Conservation (phyloP, 768 basidiomycete species). For the Obba rivulosa region DNA sequence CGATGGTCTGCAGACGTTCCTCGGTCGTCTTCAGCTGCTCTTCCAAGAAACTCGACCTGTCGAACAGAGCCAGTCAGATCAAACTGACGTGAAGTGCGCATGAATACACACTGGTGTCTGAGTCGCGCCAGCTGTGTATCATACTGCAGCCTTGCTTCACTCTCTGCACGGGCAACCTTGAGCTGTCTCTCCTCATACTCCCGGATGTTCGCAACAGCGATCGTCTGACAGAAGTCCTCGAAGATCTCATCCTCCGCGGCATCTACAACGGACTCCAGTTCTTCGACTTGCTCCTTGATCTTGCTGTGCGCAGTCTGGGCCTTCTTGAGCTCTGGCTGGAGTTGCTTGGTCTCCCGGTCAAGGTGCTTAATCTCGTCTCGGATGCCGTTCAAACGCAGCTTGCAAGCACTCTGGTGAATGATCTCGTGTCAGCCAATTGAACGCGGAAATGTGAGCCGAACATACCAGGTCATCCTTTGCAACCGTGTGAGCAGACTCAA, state of each 20-base stretch:
- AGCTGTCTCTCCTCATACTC: slow-evolving; percentile 93
- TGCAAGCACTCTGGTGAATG: slow-evolving; percentile 63
- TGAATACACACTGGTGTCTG: slow-evolving; percentile 62
- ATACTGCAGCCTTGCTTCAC: slow-evolving; percentile 74
- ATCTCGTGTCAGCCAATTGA: not conserved
- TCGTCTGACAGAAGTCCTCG: slow-evolving; percentile 68
- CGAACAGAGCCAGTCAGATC: not conserved
- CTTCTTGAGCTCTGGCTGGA: slow-evolving; percentile 69
- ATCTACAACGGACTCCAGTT: slow-evolving; percentile 55
- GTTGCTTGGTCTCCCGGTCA: slow-evolving; percentile 61
- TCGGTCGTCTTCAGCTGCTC: slow-evolving; percentile 64
- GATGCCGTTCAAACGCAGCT: slow-evolving; percentile 68
- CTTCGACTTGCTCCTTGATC: slow-evolving; percentile 50
- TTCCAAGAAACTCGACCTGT: slow-evolving; percentile 77
- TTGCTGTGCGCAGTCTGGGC: slow-evolving; percentile 45
- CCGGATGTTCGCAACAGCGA: slow-evolving; percentile 76
- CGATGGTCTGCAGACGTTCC: slow-evolving; percentile 56
- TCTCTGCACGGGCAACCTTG: slow-evolving; percentile 83
- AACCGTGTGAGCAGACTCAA: slow-evolving; percentile 73
- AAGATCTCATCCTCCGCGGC: slow-evolving; percentile 81
- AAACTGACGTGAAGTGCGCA: not conserved
- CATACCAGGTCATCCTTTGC: slow-evolving; percentile 80
- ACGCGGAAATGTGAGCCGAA: slow-evolving; percentile 4
- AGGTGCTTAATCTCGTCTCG: slow-evolving; percentile 83
- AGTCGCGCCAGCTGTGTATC: slow-evolving; percentile 84